Base-by-base conservation (phyloP, 2,329 filamentous ascomycete genomes). In the Blastomyces percursus region DNA sequence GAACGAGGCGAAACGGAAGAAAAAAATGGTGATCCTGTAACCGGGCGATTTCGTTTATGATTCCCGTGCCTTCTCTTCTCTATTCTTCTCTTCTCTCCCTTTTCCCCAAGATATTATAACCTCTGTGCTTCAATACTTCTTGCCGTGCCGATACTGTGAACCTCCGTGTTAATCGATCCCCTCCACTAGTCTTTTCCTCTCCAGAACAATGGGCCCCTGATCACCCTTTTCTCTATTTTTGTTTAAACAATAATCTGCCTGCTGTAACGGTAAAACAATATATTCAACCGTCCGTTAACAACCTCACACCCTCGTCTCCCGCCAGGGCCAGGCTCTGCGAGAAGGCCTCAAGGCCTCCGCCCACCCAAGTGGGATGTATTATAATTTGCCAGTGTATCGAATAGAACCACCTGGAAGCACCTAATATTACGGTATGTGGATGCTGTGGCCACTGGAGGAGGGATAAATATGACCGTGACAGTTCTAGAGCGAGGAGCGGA, bases 301-400 rank as follows among this genome's bases (percentile, higher is more conserved):
- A 9, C 32, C 66, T 67, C 66, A 65, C 62, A 62, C 67, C 67
- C 71, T 69, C 71, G 68, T 67, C 70, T 67, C 69, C 71, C 71
- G 65, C 67, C 68, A 67, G 56, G 63, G 64, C 67, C 68, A 67
- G 59, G 63, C 64, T 64, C 65, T 69, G 69, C 67, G 70, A 73
- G 71, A 74, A 70, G 72, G 72, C 72, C 71, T 63, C 61, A 69
- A 68, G 72, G 72, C 72, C 72, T 71, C 72, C 72, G 72, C 71
- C 72, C 68, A 71, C 71, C 70, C 69, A 65, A 61, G 63, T 62
- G 38, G 19, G 27, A n/a, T 56, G 46, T 27, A 30, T 52, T 48
- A 32, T 11, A 46, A 46, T 60, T 16, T 51, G 38, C 59, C 59
- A 38, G 44, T 19, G 16, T 50, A 35, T 60, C 48, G 3, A 42